Evolutionary conservation across 228 moss, liverwort and hornwort species (phyloP).

Genomic region (Sphagnum magellanicum): DNA sequence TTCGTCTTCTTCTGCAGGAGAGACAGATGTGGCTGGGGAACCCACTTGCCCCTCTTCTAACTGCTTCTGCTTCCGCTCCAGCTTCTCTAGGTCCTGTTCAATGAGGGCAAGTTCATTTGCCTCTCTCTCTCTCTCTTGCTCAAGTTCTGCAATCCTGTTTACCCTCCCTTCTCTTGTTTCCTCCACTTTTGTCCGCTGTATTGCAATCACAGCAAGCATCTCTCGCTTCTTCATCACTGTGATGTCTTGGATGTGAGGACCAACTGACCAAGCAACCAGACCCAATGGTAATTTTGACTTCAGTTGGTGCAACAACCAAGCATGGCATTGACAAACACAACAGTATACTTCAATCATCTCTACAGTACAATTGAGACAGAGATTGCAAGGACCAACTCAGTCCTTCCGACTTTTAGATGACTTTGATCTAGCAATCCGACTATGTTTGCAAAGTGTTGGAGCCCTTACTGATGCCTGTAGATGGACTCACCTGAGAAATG

Average conservation of each 20-base stretch:
- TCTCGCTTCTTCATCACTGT: conserved; percentile 58
- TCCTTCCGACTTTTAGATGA: neutral
- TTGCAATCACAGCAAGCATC: conserved; percentile 34
- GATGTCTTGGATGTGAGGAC: conserved; percentile 33
- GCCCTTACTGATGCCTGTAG: too few relatives aligned
- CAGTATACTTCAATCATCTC: conserved; percentile 2
- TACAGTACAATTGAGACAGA: neutral
- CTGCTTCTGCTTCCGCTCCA: conserved; percentile 26
- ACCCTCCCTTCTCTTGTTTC: conserved; percentile 34
- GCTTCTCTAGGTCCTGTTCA: conserved; percentile 33
- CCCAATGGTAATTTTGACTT: too few relatives aligned
- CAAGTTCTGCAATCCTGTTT: conserved; percentile 35
- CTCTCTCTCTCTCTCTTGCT: conserved; percentile 26
- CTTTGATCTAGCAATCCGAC: neutral
- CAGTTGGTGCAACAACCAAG: too few relatives aligned
- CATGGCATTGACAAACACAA: neutral
- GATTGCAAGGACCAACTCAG: neutral
- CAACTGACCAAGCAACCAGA: conserved; percentile 18
- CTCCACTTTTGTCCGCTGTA: conserved; percentile 42
- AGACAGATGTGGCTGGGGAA: conserved; percentile 14
- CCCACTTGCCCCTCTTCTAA: conserved; percentile 28
- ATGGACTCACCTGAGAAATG: too few relatives aligned
- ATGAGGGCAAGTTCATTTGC: conserved; percentile 26
- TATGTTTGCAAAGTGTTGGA: neutral
- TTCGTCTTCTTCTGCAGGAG: conserved; percentile 39